Conservation (phyloP, 75 land plant species). For the Larix kaempferi region DNA sequence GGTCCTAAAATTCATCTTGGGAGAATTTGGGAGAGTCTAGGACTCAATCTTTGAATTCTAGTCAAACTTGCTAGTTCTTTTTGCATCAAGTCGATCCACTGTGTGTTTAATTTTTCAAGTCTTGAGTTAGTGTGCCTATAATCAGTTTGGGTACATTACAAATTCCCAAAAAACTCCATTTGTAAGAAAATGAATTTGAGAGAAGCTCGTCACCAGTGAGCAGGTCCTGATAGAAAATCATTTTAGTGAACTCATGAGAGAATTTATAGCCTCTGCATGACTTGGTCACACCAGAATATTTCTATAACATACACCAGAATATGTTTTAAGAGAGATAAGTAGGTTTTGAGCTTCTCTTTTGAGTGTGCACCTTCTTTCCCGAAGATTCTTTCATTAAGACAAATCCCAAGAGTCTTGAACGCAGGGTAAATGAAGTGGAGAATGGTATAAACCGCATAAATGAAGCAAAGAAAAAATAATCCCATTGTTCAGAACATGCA, state of each 20-base stretch:
- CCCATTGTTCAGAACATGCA: conserved; percentile 10
- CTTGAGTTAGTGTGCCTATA: too few species aligned
- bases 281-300: background rate
- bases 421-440: conserved; percentile 42
- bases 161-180: too few species aligned
- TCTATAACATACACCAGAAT: conserved; percentile 20
- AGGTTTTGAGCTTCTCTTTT: conserved; percentile 33
- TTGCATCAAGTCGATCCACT: too few species aligned
- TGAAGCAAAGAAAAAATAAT: conserved; percentile 24
- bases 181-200: too few species aligned
- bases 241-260: conserved; percentile 19
- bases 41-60: too few species aligned
- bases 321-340: conserved; percentile 37
- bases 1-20: too few species aligned
- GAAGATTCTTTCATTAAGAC: conserved; percentile 11
- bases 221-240: conserved; percentile 11
- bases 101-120: too few species aligned
- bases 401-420: conserved; percentile 22
- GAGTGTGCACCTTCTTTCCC: conserved; percentile 22
- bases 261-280: background rate
- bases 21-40: too few species aligned
- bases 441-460: conserved; percentile 53
- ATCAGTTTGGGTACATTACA: too few species aligned
- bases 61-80: too few species aligned
- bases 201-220: too few species aligned